A percentile compares a stretch with the other conserved stretches of the same genome.
Conservation (phyloP, 305 asterid genomes). For the Rubia peregrina region DNA sequence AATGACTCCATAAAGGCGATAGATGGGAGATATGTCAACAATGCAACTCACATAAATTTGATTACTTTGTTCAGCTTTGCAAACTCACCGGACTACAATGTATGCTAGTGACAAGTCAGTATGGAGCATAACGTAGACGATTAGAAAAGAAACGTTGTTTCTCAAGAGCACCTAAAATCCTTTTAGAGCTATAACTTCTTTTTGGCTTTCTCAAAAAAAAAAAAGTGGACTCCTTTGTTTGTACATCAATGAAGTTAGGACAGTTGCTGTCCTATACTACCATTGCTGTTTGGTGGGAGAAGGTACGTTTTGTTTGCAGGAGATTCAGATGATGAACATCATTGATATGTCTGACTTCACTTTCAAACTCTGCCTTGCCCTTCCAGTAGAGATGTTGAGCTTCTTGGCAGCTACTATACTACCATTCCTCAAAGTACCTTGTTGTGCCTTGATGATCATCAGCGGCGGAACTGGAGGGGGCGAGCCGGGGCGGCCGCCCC, state of each 20-base stretch:
- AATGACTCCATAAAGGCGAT: constrained; percentile 72
- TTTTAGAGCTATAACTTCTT: constrained; percentile 78
- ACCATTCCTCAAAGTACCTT: constrained; percentile 75
- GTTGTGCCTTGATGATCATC: constrained; percentile 16
- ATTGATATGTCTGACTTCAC: constrained; percentile 71
- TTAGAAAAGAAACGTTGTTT: constrained; percentile 3
- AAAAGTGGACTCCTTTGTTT: too few species aligned
- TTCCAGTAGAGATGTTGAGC: constrained; percentile 38
- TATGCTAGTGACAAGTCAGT: background rate
- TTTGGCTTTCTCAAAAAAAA: constrained; percentile 77
- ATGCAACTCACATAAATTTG: constrained; percentile 75
- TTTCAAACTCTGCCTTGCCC: constrained; percentile 73
- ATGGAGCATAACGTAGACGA: constrained; percentile 10
- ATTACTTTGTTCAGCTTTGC: constrained; percentile 75
- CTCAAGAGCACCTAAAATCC: constrained; percentile 59
- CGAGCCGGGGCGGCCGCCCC: too few species aligned
- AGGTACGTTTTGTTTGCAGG: too few species aligned
- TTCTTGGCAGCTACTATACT: constrained; percentile 69
- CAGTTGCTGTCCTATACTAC: too few species aligned
- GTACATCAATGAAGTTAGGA: too few species aligned
- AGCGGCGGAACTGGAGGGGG: too few species aligned
- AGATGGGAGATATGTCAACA: constrained; percentile 74
- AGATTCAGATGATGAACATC: constrained; percentile 93
- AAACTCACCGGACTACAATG: constrained; percentile 55
- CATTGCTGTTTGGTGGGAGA: too few species aligned